Evolutionary conservation across 2,329 filamentous ascomycete genomes (phyloP).

Genomic region (Epichloe uncinata): DNA sequence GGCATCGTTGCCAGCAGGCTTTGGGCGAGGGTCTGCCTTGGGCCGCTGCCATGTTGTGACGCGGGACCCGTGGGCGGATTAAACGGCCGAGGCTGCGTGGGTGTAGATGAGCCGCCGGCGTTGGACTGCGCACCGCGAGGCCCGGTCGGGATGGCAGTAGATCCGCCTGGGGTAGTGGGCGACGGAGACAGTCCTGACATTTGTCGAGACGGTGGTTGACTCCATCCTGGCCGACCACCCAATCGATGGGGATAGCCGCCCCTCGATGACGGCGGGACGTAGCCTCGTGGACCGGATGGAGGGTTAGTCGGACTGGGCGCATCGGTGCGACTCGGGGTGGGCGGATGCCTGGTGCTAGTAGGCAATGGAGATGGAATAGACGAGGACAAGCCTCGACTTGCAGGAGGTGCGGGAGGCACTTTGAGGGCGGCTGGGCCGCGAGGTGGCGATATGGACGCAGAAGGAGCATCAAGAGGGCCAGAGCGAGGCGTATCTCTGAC

Average conservation of each 20-base stretch:
- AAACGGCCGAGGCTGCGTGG: conserved; percentile 33
- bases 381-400: conserved; percentile 24
- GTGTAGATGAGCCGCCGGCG: conserved; percentile 24
- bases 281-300: conserved; percentile 42
- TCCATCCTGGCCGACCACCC: conserved; percentile 34
- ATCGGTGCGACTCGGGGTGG: conserved; percentile 24
- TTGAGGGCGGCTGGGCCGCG: conserved; percentile 41
- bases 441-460: conserved; percentile 32
- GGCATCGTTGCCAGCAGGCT: conserved; percentile 38
- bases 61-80: conserved; percentile 45
- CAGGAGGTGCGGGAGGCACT: conserved; percentile 33
- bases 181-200: conserved; percentile 21
- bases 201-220: conserved; percentile 19
- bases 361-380: conserved; percentile 23
- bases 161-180: conserved; percentile 27
- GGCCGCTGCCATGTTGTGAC: conserved; percentile 21
- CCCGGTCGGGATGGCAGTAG: conserved; percentile 33
- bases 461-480: conserved; percentile 15
- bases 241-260: conserved; percentile 32
- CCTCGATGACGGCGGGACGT: conserved; percentile 28
- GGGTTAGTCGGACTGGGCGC: conserved; percentile 34
- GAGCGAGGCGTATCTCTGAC: conserved; percentile 17
- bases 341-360: conserved; percentile 20
- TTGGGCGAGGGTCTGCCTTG: conserved; percentile 36
- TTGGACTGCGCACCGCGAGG: conserved; percentile 24